phyloP scores from a whole-genome alignment of 331 rosid species.

The Spiraea crenata region DNA sequence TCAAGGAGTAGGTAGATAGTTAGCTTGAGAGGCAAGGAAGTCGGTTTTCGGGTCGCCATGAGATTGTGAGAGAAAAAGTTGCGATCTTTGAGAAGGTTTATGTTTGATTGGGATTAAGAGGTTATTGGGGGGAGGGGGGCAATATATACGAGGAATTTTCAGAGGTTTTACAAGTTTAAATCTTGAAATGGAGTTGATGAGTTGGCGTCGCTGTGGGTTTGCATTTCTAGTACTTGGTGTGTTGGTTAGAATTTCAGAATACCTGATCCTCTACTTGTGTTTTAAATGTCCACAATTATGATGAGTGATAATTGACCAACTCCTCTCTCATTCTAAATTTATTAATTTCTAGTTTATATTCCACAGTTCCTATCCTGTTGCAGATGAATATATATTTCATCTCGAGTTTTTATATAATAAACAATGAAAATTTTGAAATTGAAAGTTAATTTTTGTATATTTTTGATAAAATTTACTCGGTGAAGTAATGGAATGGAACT shows the following conservation, averaged over 20 bases:
- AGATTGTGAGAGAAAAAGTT: background rate
- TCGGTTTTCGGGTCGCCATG: constrained; percentile 34
- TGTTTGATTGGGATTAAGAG: background rate
- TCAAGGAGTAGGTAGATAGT: constrained; percentile 23
- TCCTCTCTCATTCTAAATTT: background rate
- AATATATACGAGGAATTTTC: constrained; percentile 11
- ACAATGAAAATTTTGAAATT: too few relatives aligned
- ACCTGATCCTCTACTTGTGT: background rate
- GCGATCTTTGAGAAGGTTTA: background rate
- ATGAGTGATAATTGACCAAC: background rate
- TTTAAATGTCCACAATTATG: background rate
- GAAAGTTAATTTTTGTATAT: too few relatives aligned
- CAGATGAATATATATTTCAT: too few relatives aligned
- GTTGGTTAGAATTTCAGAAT: constrained; percentile 26
- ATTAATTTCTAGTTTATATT: background rate
- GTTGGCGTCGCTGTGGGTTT: constrained; percentile 36
- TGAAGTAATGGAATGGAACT: too few relatives aligned
- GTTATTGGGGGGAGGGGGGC: background rate
- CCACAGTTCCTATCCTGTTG: too few relatives aligned
- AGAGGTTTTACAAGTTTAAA: background rate
- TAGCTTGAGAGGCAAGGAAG: constrained; percentile 22
- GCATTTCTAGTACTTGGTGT: constrained; percentile 18
- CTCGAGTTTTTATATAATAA: too few relatives aligned
- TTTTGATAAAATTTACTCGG: too few relatives aligned
- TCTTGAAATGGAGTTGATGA: constrained; percentile 38